Base-by-base conservation (phyloP, 2,329 filamentous ascomycete species). In the Monosporascus sp. region DNA sequence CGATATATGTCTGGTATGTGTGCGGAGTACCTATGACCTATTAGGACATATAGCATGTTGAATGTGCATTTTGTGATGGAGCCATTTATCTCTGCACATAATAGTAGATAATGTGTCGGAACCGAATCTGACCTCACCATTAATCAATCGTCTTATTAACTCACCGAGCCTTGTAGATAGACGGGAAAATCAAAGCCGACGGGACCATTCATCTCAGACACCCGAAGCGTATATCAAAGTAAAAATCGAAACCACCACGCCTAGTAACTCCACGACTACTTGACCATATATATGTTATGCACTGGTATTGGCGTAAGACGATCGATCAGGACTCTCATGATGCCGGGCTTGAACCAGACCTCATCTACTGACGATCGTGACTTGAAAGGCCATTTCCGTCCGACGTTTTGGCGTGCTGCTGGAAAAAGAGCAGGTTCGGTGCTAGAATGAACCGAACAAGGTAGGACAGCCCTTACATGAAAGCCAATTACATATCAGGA, bases 391-490 rank as follows among this genome's bases (percentile, higher is more conserved):
- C 18, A 18, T 20, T 14, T 43, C 37, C 9, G 22, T 49, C 18
- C 24, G 24, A 46, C 48, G 43, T 52, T 51, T 49, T 57, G 49
- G 37, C 51, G 37, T 56, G 52, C 54, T n/a, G 48, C 11, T 31
- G 11, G 3, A 14, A 11, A 14, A 35, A 35, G 31, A 14, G 31
- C 31, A 51, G 52, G 52, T 39, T 63, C 61, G 59, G 61, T 61
- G 56, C 57, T 60, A 51, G 59, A 61, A 60, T 57, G 52, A 62
- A 53, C 63, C 63, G 63, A 64, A 56, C 56, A 37, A 47, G 50
- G 48, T 50, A 49, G 37, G 52, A 53, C 50, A 49, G 49, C 41
- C 18, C 17, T 6, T 18, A 41, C 17, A 6, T 8, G 17, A 14
- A n/a, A n/a, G 7, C 43, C 24, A 46, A 46, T 46, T n/a, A n/a